phyloP scores from a whole-genome alignment of 257 asterid species.

The Solanum pimpinellifolium region DNA sequence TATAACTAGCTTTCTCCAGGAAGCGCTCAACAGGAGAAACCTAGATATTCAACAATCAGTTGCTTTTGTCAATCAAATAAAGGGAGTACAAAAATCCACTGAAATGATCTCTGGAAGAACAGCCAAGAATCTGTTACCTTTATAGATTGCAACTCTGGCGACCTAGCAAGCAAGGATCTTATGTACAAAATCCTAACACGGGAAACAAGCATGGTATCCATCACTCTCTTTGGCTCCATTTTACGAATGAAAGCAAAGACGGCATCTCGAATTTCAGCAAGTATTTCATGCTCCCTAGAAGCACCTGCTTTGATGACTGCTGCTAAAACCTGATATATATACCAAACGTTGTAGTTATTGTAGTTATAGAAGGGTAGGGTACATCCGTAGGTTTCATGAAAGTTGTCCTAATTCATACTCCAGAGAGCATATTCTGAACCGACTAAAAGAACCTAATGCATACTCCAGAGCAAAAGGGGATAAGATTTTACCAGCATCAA shows the following conservation, averaged over 20 bases:
- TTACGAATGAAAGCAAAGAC: constrained; percentile 91
- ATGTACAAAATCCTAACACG: constrained; percentile 98
- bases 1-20: constrained; percentile 66
- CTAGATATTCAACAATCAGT: constrained; percentile 16
- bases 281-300: constrained; percentile 98
- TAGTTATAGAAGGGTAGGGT: constrained; percentile 6
- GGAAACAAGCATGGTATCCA: constrained; percentile 99
- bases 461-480: not conserved
- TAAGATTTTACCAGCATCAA: constrained; percentile 71
- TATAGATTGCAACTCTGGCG: constrained; percentile 96
- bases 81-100: not conserved
- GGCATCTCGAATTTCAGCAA: constrained; percentile 97
- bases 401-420: not conserved
- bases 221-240: constrained; percentile 95
- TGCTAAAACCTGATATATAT: constrained; percentile 72
- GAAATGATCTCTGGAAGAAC: not conserved
- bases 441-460: not conserved
- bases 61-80: not conserved
- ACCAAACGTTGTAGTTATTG: constrained; percentile 10
- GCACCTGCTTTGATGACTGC: constrained; percentile 99
- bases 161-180: constrained; percentile 93
- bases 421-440: not conserved
- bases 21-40: constrained; percentile 92
- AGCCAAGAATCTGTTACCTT: constrained; percentile 43
- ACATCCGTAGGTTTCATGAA: not conserved